Evolutionary conservation across 768 basidiomycete species (phyloP), one percentile per base, ranked within the genome.

Genomic region (Tephrocybe sp.): DNA sequence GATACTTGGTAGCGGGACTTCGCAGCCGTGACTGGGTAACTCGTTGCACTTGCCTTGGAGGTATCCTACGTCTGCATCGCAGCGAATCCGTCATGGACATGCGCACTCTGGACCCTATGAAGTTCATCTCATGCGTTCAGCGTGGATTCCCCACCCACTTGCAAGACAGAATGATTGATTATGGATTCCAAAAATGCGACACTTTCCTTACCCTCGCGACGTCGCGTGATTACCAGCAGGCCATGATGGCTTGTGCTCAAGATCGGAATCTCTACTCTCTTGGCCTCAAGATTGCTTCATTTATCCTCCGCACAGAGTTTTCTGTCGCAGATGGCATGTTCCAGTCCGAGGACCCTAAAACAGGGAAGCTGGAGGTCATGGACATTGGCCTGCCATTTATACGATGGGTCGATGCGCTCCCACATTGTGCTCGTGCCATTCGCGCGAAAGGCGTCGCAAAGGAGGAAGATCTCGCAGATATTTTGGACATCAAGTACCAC

Each of bases 261-360:
- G 74, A 78, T 53, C 66, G 61, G 25, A 73, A 86, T 56, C 55
- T 86, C 3, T 74, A 76, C 55, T 51, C 68, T 3, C 71, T 86
- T 3, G 84, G 81, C 1, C 54, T 77, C 30, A 69, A 66, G 31
- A 66, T 83, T 21, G 74, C 76, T 1, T 63, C 68, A 6, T 64
- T 79, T 38, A 79, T 88, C 54, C 62, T 77, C 9, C 65, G 69
- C 38, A 83, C 81, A 7, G 84, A 87, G 56, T 84, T 81, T 58
- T 77, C 81, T 3, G 71, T 86, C 47, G 61, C 69, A 4, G 76
- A 86, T n/a, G 84, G 84, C 1, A 64, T 60, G 19, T 85, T 79
- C 62, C 70, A 79, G 56, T 56, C 64, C 1, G 61, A 74, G 46
- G 67, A 82, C 43, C 67, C 69, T 4, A 57, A 47, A 3, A 77